Conservation (phyloP, 2,329 filamentous ascomycete species). For the Apiospora arundinis region DNA sequence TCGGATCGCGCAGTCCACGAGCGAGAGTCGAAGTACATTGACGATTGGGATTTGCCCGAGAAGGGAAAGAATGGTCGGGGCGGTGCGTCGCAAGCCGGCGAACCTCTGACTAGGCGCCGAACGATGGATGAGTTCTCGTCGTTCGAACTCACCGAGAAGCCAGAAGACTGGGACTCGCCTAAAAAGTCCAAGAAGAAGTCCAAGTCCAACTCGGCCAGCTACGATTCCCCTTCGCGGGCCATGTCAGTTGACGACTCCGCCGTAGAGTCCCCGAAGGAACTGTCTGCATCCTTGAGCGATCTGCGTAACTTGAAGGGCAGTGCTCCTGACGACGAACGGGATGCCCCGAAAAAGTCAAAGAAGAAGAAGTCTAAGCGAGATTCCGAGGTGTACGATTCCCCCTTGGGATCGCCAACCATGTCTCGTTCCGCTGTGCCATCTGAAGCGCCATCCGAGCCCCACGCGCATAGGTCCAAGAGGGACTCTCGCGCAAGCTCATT, state of each 20-base stretch:
- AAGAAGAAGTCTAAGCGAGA: slow-evolving; percentile 45
- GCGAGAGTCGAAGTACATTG: not conserved
- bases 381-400: slow-evolving; percentile 34
- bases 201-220: not conserved
- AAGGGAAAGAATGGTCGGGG: slow-evolving; percentile 53
- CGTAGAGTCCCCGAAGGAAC: slow-evolving; percentile 18
- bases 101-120: slow-evolving; percentile 17
- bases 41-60: slow-evolving; percentile 39
- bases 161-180: slow-evolving; percentile 3
- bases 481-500: slow-evolving; percentile 30
- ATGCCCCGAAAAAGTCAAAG: slow-evolving; percentile 40
- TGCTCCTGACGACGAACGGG: slow-evolving; percentile 32
- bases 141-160: slow-evolving; percentile 23
- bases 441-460: slow-evolving; percentile 42
- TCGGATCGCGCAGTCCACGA: slow-evolving; percentile 24
- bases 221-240: slow-evolving; percentile 11
- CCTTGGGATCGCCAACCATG: slow-evolving; percentile 20
- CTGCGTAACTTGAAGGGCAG: not conserved
- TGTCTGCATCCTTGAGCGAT: not conserved
- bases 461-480: slow-evolving; percentile 39
- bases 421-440: slow-evolving; percentile 41
- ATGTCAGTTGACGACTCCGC: slow-evolving; percentile 15
- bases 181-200: slow-evolving; percentile 5
- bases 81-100: slow-evolving; percentile 30
- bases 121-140: slow-evolving; percentile 25